Percentiles rank a stretch among this genome's conserved stretches.
These are phyloP conservation scores for Handroanthus guayacan DNA, from an alignment of 257 asterid species.

Conservation along the genomic window DNA sequence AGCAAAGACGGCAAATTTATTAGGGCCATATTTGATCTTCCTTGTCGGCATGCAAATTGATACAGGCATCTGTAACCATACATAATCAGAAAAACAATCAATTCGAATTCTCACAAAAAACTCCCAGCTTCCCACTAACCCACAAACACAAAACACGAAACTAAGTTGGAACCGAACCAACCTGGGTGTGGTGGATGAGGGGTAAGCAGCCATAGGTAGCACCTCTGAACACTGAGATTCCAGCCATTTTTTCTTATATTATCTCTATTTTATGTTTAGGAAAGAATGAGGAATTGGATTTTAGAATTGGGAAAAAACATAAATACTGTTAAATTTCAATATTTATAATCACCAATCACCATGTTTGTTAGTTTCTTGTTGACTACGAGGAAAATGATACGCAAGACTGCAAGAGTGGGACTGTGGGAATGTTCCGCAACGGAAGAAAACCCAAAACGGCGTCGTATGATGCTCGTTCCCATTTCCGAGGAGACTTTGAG, in stretches of 20 bases:
- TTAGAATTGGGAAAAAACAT: not conserved
- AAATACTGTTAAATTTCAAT: not conserved
- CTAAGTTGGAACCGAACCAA: conserved; percentile 19
- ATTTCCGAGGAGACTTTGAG: not conserved
- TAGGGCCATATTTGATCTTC: conserved; percentile 43
- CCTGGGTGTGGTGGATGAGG: conserved; percentile 59
- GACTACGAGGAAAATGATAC: not conserved
- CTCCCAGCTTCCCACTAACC: not conserved
- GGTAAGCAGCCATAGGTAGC: conserved; percentile 56
- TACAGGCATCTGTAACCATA: conserved; percentile 57
- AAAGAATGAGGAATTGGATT: conserved; percentile 5
- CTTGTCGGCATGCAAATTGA: conserved; percentile 40
- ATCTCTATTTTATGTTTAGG: not conserved
- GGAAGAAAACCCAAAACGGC: not conserved
- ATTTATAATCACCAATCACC: not conserved
- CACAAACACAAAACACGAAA: not conserved
- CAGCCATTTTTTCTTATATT: conserved; percentile 48
- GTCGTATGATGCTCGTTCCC: conserved; percentile 1
- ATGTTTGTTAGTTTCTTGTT: not conserved
- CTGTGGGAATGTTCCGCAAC: not conserved
- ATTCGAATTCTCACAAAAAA: conserved; percentile 3
- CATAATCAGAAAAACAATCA: conserved; percentile 3
- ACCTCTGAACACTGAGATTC: conserved; percentile 66
- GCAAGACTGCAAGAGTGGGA: not conserved
- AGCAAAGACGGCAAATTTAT: conserved; percentile 50